Evolutionary conservation across 805 yeast genomes (phyloP).

Genomic region (Wickerhamiella slavikovae): DNA sequence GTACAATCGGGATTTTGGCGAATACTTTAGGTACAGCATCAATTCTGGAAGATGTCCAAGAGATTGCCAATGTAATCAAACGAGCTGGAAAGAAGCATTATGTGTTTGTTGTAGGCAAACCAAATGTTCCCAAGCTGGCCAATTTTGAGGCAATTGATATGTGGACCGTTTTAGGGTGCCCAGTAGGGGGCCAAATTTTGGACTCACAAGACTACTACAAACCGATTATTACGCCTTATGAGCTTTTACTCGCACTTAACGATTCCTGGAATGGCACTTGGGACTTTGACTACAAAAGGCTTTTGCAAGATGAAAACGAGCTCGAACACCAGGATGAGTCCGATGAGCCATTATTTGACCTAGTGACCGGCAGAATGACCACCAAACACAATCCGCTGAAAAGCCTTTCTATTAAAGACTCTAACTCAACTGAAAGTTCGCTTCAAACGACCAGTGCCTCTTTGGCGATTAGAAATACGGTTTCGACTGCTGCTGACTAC

Average conservation of each 20-base stretch:
- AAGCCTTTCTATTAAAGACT: constrained; percentile 38
- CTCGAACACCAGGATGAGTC: constrained; percentile 9
- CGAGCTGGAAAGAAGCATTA: constrained; percentile 79
- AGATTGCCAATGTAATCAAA: constrained; percentile 37
- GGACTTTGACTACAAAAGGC: constrained; percentile 59
- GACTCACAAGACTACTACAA: constrained; percentile 62
- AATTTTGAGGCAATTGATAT: constrained; percentile 86
- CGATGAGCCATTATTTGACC: constrained; percentile 68
- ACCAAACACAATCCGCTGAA: constrained; percentile 60
- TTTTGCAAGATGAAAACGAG: constrained; percentile 17
- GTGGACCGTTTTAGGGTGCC: constrained; percentile 92
- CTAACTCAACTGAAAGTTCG: constrained; percentile 26
- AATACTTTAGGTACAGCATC: constrained; percentile 71
- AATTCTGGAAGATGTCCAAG: constrained; percentile 45
- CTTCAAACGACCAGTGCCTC: constrained; percentile 10
- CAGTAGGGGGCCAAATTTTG: constrained; percentile 76
- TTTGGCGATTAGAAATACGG: constrained; percentile 52
- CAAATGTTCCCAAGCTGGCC: constrained; percentile 91
- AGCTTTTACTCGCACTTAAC: constrained; percentile 58
- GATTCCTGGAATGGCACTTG: constrained; percentile 88
- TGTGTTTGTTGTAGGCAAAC: constrained; percentile 91
- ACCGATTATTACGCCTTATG: constrained; percentile 90
- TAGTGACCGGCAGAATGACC: constrained; percentile 64
- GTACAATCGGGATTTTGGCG: constrained; percentile 77
- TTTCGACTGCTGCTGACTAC: constrained; percentile 70